Percentiles rank a stretch among this genome's conserved stretches.
Evolutionary conservation across 345 rosid species (phyloP).

Genomic region (Lepidium aucheri): DNA sequence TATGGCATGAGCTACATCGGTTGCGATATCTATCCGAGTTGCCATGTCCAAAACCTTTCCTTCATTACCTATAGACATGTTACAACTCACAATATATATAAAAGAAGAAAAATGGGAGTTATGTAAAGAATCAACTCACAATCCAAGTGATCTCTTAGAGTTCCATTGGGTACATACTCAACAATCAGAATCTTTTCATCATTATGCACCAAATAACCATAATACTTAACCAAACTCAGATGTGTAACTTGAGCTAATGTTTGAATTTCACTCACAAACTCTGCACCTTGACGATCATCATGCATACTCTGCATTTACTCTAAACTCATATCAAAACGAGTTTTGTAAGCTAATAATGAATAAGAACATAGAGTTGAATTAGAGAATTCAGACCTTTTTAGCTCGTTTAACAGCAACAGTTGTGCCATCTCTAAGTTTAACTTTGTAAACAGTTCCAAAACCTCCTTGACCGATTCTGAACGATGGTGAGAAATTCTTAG

Average conservation of each 20-base stretch:
- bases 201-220: slow-evolving; percentile 55
- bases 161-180: slow-evolving; percentile 88
- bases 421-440: slow-evolving; percentile 67
- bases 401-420: slow-evolving; percentile 80
- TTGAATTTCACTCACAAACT: slow-evolving; percentile 71
- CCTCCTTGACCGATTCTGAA: slow-evolving; percentile 83
- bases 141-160: slow-evolving; percentile 85
- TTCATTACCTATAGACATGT: slow-evolving; percentile 40
- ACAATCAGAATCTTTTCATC: slow-evolving; percentile 73
- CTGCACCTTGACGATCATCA: slow-evolving; percentile 65
- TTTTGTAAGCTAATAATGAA: too few species aligned
- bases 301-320: slow-evolving; percentile 51
- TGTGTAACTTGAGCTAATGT: slow-evolving; percentile 77
- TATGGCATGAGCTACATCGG: slow-evolving; percentile 84
- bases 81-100: neutral
- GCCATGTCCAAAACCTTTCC: slow-evolving; percentile 58
- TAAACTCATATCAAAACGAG: neutral
- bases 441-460: slow-evolving; percentile 88
- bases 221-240: slow-evolving; percentile 67
- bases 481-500: slow-evolving; percentile 71
- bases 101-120: neutral
- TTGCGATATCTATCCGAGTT: slow-evolving; percentile 64
- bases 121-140: slow-evolving; percentile 33
- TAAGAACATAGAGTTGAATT: neutral
- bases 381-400: slow-evolving; percentile 52